phyloP scores from a whole-genome alignment of 148 eudicot genomes.

The Silene latifolia region DNA sequence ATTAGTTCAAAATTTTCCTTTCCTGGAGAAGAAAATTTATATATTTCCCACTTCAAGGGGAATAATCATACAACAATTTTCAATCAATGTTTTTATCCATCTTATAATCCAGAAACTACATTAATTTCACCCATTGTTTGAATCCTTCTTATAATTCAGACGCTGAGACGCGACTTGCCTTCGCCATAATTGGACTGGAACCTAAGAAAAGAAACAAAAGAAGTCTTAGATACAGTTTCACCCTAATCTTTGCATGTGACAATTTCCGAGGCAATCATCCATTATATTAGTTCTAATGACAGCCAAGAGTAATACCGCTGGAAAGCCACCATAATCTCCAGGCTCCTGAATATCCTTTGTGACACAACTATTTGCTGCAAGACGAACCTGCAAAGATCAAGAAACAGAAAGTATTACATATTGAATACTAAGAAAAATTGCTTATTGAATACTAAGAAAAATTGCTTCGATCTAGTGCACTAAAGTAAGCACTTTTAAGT shows the following conservation, averaged over 20 bases:
- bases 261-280: neutral
- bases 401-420: constrained; percentile 5
- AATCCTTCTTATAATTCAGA: constrained; percentile 13
- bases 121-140: constrained; percentile 8
- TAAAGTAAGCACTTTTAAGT: neutral
- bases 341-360: constrained; percentile 77
- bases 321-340: constrained; percentile 97
- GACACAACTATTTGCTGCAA: constrained; percentile 83
- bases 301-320: constrained; percentile 59
- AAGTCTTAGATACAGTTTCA: neutral
- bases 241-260: neutral
- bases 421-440: neutral
- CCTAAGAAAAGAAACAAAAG: constrained; percentile 28
- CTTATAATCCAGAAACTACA: neutral
- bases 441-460: too few species aligned
- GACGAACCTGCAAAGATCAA: constrained; percentile 57
- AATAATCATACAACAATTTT: constrained; percentile 2
- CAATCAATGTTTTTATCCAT: neutral
- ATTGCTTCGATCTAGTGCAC: neutral
- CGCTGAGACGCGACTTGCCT: constrained; percentile 59
- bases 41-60: neutral
- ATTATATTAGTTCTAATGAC: neutral
- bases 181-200: constrained; percentile 69
- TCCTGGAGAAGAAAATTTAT: neutral
- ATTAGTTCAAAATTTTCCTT: neutral